Evolutionary conservation across 2,329 filamentous ascomycete genomes (phyloP), one percentile per base, ranked within the genome.

Genomic region (Calonectria crousiana): DNA sequence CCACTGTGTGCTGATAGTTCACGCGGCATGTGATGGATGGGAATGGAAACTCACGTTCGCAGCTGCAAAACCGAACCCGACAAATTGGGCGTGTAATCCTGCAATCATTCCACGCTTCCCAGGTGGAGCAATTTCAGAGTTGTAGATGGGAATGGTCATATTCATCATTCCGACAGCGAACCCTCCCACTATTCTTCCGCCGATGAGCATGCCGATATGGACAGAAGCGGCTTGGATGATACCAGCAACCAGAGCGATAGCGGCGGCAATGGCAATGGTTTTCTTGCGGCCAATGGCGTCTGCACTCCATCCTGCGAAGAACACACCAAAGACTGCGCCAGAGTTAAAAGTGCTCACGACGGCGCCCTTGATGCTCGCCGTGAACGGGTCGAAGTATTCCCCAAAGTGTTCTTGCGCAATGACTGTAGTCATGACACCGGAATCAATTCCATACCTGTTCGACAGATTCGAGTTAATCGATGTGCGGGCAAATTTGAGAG

Each of bases 141-240:
- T 53, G 47, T 68, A 74, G 32, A 74, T 71, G 18, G 72, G 72
- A 18, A 69, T 71, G 5, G 64, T 56, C 36, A 68, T 62, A 28
- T 68, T 67, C 41, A 74, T 71, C 28, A 74, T 65, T 4, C 72
- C 72, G 9, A 71, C 65, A 3, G 72, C 68, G 26, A 74, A 58
- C 2, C 72, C 72, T 49, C 60, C 53, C 26, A 74, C 47, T 0
- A 74, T 56, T 34, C 72, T 51, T 6, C 72, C 72, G 13, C 23
- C 47, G 38, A 72, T 72, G 13, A 72, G 52, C 70, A 72, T 67
- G 4, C 51, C 66, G 10, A 68, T 68, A 18, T 58, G 49, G 16
- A 58, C 49, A 6, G 51, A 41, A 26, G 51, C 49, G 3, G 66
- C 66, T 6, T 68, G 66, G 4, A 47, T 58, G 23, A 58, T 30